Evolutionary conservation across 768 basidiomycete genomes (phyloP).

Genomic region (Leccinum variicolor): DNA sequence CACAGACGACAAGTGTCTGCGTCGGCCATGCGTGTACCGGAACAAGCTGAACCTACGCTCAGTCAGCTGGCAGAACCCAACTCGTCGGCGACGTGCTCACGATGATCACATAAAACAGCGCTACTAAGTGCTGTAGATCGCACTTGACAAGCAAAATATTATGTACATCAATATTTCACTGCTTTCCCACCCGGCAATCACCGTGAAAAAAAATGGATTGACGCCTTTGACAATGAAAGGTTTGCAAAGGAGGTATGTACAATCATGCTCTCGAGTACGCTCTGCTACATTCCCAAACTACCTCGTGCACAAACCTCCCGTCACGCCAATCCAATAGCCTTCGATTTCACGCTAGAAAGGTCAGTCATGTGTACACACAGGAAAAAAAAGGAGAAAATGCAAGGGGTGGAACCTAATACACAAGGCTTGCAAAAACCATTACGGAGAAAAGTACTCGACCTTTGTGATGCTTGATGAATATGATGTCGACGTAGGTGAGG

Average conservation of each 20-base stretch:
- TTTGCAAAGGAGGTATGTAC: background rate
- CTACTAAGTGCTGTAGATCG: background rate
- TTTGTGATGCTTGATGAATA: slow-evolving; percentile 15
- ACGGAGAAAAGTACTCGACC: slow-evolving; percentile 28
- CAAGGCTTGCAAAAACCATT: background rate
- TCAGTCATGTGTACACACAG: slow-evolving; percentile 24
- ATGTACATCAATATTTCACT: background rate
- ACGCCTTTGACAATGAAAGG: background rate
- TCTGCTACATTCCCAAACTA: slow-evolving; percentile 1
- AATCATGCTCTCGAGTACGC: slow-evolving; percentile 10
- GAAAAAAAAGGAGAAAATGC: background rate
- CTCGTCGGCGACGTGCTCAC: background rate
- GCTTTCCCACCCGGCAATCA: background rate
- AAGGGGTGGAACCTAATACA: background rate
- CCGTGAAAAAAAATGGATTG: slow-evolving; percentile 3
- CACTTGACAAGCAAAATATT: background rate
- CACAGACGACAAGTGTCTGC: slow-evolving; percentile 59
- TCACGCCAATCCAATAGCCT: slow-evolving; percentile 2
- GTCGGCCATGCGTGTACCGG: slow-evolving; percentile 51
- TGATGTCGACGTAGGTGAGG: slow-evolving; percentile 1
- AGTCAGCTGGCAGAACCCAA: background rate
- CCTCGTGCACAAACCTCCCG: slow-evolving; percentile 1
- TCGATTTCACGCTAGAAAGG: slow-evolving; percentile 26
- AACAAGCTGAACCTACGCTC: background rate
- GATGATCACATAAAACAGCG: slow-evolving; percentile 11